These are phyloP conservation scores for Ophiostoma angusticollis DNA, from an alignment of 2,329 filamentous ascomycete genomes.

Conservation along the genomic window DNA sequence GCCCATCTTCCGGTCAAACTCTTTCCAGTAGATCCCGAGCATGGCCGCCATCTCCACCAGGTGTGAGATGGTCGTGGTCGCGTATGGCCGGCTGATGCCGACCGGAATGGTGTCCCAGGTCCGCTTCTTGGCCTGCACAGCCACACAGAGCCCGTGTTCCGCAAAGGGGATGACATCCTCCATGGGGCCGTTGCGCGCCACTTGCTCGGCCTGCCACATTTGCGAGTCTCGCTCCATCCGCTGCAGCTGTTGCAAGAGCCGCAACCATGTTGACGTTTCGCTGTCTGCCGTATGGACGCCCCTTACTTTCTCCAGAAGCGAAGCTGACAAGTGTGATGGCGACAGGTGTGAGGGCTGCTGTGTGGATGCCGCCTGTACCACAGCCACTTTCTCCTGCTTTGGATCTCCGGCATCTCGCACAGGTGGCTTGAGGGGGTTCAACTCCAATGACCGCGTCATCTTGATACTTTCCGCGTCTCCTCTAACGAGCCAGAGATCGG, in stretches of 20 bases:
- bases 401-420: conserved; percentile 5
- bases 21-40: conserved; percentile 45
- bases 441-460: conserved; percentile 4
- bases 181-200: conserved; percentile 15
- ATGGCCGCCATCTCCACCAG: conserved; percentile 41
- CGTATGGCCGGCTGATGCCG: conserved; percentile 34
- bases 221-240: conserved; percentile 34
- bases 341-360: too few species aligned
- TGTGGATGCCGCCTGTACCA: too few species aligned
- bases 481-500: conserved; percentile 25
- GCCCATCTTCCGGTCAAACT: conserved; percentile 39
- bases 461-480: conserved; percentile 24
- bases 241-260: conserved; percentile 36
- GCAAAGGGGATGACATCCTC: conserved; percentile 7
- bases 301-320: conserved; percentile 13
- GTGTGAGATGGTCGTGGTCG: conserved; percentile 42
- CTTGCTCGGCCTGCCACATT: conserved; percentile 30
- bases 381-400: too few species aligned
- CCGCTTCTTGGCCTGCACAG: conserved; percentile 30
- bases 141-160: conserved; percentile 31
- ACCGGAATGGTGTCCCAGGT: conserved; percentile 41
- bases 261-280: conserved; percentile 42
- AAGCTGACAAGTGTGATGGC: too few species aligned
- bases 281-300: conserved; percentile 42
- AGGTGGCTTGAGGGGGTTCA: conserved; percentile 9